These are phyloP conservation scores for Coemansia sp. DNA, from an alignment of 192 early-diverging fungal genomes.

Conservation along the genomic window DNA sequence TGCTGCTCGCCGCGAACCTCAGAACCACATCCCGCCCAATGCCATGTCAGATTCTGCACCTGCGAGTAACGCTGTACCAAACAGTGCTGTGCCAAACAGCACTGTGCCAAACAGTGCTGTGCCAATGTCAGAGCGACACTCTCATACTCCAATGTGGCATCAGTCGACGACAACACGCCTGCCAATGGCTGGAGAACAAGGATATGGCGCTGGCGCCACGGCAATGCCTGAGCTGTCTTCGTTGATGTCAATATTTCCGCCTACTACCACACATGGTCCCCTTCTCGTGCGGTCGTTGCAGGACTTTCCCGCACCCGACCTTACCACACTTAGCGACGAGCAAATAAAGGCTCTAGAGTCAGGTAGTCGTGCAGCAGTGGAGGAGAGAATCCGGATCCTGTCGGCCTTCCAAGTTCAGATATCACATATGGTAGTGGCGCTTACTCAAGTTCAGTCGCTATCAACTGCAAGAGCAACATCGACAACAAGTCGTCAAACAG, in stretches of 20 bases:
- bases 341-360: constrained; percentile 61
- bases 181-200: background rate
- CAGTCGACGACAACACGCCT: background rate
- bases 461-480: constrained; percentile 4
- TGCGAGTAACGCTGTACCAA: background rate
- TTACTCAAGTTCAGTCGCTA: constrained; percentile 48
- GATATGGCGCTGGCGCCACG: background rate
- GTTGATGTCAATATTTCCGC: constrained; percentile 37
- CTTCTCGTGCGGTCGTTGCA: constrained; percentile 30
- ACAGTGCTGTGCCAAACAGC: background rate
- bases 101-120: background rate
- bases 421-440: constrained; percentile 46
- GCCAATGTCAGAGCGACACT: background rate
- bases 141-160: background rate
- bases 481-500: background rate
- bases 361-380: constrained; percentile 63
- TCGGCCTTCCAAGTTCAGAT: constrained; percentile 67
- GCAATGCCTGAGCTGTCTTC: background rate
- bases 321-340: constrained; percentile 60
- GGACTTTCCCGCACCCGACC: constrained; percentile 47
- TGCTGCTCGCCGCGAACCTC: background rate
- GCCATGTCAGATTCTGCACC: background rate
- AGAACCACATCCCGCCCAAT: background rate
- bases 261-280: background rate
- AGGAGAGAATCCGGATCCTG: constrained; percentile 67